Evolutionary conservation across 2,329 filamentous ascomycete genomes (phyloP), one percentile per base, ranked within the genome.

Genomic region (Herpomyces periplanetae): DNA sequence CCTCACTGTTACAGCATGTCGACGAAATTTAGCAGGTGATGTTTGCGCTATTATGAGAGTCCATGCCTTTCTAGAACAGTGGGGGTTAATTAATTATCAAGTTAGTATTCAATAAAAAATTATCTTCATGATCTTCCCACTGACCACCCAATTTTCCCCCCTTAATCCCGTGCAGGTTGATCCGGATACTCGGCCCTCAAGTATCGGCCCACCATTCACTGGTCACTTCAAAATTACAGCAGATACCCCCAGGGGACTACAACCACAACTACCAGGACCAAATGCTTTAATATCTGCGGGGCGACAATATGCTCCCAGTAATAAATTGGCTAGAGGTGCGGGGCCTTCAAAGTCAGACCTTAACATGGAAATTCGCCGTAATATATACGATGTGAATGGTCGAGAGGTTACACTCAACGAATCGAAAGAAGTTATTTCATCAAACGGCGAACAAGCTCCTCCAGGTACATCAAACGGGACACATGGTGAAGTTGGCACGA

Each of bases 31-130:
- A 33, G 80, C 80, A 10, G 80, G 80, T 27, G 80, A 96, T 39
- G 80, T 96, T 13, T 96, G 80, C 42, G 75, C 80, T 15, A 96
- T 96, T 30, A 96, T 96, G 80, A 62, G 80, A 27, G 75, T 96
- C 8, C 80, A 96, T 39, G 65, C 71, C 8, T 96, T 96, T 42
- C 49, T 96, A 13, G 80, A 96, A 42, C 75, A 91, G 37, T 96
- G 80, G 80, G 80, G 80, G 4, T 46, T 96, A 32, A 88, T 96
- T 38, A 96, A 96, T 41, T 96, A 96, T 35, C 80, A 96, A 49
- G 75, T 87, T 48, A 26, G 38, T 28, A 11, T 16, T 18, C 6
- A 17, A 8, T 10, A 17, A 11, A 8, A 11, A 12, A 17, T 4
- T 21, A n/a, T 8, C 18, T 11, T 14, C 13, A 16, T 13, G 5